Evolutionary conservation across 768 basidiomycete genomes (phyloP).

Genomic region (Amanita exitialis): DNA sequence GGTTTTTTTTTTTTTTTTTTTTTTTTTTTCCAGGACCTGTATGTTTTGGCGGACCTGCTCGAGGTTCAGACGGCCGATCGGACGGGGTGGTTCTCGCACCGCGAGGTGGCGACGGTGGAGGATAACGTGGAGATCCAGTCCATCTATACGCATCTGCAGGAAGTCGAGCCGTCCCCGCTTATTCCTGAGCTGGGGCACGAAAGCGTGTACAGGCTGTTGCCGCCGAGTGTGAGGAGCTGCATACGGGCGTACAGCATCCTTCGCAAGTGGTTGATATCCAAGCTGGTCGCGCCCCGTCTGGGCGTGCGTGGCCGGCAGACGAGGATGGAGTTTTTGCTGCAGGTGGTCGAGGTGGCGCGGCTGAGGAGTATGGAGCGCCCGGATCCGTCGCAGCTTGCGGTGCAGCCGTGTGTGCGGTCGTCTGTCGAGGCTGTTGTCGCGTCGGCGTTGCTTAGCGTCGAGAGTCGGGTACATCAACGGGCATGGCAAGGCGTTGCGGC

Average conservation of each 20-base stretch:
- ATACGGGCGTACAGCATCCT: slow-evolving; percentile 68
- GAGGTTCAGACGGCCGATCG: slow-evolving; percentile 76
- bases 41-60: slow-evolving; percentile 65
- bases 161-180: slow-evolving; percentile 62
- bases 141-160: slow-evolving; percentile 63
- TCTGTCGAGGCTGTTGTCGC: slow-evolving; percentile 72
- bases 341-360: slow-evolving; percentile 67
- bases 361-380: slow-evolving; percentile 40
- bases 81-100: slow-evolving; percentile 64
- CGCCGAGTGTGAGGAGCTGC: slow-evolving; percentile 67
- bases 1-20: too few relatives aligned
- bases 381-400: slow-evolving; percentile 27
- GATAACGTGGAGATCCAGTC: slow-evolving; percentile 74
- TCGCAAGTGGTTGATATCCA: slow-evolving; percentile 71
- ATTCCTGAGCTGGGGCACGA: slow-evolving; percentile 67
- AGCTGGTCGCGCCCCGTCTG: slow-evolving; percentile 53
- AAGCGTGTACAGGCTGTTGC: slow-evolving; percentile 60
- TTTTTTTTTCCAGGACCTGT: slow-evolving; percentile 63
- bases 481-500: slow-evolving; percentile 69
- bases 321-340: slow-evolving; percentile 64
- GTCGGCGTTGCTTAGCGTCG: slow-evolving; percentile 68
- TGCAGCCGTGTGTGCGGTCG: slow-evolving; percentile 61
- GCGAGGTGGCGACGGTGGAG: slow-evolving; percentile 41
- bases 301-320: slow-evolving; percentile 55
- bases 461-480: slow-evolving; percentile 69